A percentile compares a stretch with the other conserved stretches of the same genome.
These are phyloP conservation scores for Polyporus arcularius DNA, from an alignment of 768 basidiomycete species.

Conservation along the genomic window DNA sequence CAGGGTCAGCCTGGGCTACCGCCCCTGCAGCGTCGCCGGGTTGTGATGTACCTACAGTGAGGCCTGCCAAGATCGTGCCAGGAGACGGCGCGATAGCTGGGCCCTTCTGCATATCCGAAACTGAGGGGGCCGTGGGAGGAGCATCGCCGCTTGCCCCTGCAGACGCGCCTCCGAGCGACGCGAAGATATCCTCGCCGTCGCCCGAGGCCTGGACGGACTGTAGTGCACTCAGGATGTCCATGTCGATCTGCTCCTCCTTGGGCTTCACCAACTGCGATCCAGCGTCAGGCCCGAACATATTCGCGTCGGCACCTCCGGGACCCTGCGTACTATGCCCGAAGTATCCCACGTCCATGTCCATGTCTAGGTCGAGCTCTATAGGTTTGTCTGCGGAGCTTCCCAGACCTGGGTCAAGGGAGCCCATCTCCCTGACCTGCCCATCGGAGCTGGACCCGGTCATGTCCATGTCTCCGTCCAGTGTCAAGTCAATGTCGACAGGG, in stretches of 20 bases:
- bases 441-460: constrained; percentile 12
- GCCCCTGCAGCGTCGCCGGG: not conserved
- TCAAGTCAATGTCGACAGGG: constrained; percentile 62
- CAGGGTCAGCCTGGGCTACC: constrained; percentile 12
- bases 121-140: not conserved
- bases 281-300: constrained; percentile 5
- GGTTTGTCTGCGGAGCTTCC: constrained; percentile 79
- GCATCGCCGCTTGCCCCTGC: not conserved
- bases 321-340: constrained; percentile 29
- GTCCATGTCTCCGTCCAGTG: constrained; percentile 34
- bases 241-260: constrained; percentile 21
- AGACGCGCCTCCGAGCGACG: constrained; percentile 2
- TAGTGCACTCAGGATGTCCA: constrained; percentile 13
- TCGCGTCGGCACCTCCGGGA: constrained; percentile 15
- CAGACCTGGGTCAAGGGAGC: constrained; percentile 35
- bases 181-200: constrained; percentile 13
- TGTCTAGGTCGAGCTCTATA: constrained; percentile 78
- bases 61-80: constrained; percentile 36
- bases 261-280: constrained; percentile 9
- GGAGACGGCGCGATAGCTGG: constrained; percentile 17
- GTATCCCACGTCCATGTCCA: constrained; percentile 51
- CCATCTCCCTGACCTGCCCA: constrained; percentile 27
- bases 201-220: not conserved
- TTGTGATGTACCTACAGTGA: constrained; percentile 36
- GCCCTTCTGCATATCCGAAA: constrained; percentile 2